Evolutionary conservation across 495 filamentous ascomycete genomes (phyloP).

Genomic region (Penicillium turbatum): DNA sequence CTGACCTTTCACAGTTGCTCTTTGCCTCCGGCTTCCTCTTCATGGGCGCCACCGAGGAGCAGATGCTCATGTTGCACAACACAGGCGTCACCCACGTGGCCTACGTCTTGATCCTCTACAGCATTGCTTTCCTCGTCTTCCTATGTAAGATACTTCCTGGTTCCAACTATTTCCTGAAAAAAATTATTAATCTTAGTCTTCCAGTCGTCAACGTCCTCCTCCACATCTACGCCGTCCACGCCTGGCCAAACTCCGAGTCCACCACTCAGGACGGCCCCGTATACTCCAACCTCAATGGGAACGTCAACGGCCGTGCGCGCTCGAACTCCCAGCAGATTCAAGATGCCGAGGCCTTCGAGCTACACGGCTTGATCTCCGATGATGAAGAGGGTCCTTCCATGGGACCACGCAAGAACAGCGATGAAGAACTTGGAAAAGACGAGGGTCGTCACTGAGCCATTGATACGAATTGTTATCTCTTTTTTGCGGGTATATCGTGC

Average conservation of each 20-base stretch:
- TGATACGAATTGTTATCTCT: no score
- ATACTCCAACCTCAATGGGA: conserved; percentile 20
- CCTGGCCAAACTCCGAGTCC: conserved; percentile 45
- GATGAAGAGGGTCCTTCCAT: conserved; percentile 46
- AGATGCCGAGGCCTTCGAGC: conserved; percentile 88
- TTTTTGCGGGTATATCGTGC: neutral
- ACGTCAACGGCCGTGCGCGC: conserved; percentile 55
- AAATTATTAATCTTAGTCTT: neutral
- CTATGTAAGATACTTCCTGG: conserved; percentile 54
- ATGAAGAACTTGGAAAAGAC: conserved; percentile 40
- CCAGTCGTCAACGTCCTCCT: conserved; percentile 75
- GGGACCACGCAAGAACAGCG: conserved; percentile 29
- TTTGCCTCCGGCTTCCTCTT: conserved; percentile 95
- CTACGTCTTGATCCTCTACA: conserved; percentile 87
- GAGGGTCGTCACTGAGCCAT: conserved; percentile 4
- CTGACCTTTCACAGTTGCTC: conserved; percentile 59
- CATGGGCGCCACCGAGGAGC: conserved; percentile 95
- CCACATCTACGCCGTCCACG: conserved; percentile 68
- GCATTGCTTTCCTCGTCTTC: conserved; percentile 83
- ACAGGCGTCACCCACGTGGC: conserved; percentile 81
- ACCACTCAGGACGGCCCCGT: conserved; percentile 19
- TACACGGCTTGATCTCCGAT: conserved; percentile 85
- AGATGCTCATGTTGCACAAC: conserved; percentile 71
- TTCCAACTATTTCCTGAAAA: neutral
- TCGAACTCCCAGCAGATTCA: conserved; percentile 46